Base-by-base conservation (phyloP, 164 flowering plant species). In the Vitis rupestris region DNA sequence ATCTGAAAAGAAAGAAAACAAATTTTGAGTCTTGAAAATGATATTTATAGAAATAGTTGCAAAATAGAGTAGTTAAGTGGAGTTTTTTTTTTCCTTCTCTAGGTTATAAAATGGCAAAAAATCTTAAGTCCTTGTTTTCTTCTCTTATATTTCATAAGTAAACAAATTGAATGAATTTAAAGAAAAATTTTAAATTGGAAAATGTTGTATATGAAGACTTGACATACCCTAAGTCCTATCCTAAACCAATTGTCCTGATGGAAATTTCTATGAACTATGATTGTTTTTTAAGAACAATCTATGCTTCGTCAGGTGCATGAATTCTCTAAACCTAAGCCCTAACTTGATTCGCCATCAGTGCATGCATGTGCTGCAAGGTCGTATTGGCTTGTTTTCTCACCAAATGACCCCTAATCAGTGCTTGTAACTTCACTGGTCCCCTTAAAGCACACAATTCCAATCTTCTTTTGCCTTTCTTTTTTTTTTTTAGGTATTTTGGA, bases 401-500 rank as follows among this genome's bases (percentile, higher is more conserved):
- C 14, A 75, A 57, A 75, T 80, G 73, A 73, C 89, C 87, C 65
- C 85, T 82, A 7, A 82, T 83, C 0, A 79, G 61, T 65, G 86
- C 87, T 79, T 86, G 89, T 53, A 86, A 31, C 69, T 84, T 83
- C 6, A 86, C 87, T 16, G 84, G 68, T 61, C 78, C 86, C 71
- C 70, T 80, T 49, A 86, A 71, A 31, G 89, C 89, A 5, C 66
- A 30, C 70, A 84, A 70, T 95, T 97, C 75, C 94, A 86, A 70
- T 88, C 98, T 66, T 88, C 97, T 17, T 15, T 87, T n/a, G 65
- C 84, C 44, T 92, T 92, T 76, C 0, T 23, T 23, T 23, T 23
- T 81, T 23, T 23, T 81, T 94, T 74, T 81, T 95, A 86, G 99
- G 97, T 94, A 81, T 61, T 19, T 11, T 67, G 10, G 37, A 11